Base-by-base conservation (phyloP, 2,329 filamentous ascomycete species). In the Aspergillus hiratsukae region DNA sequence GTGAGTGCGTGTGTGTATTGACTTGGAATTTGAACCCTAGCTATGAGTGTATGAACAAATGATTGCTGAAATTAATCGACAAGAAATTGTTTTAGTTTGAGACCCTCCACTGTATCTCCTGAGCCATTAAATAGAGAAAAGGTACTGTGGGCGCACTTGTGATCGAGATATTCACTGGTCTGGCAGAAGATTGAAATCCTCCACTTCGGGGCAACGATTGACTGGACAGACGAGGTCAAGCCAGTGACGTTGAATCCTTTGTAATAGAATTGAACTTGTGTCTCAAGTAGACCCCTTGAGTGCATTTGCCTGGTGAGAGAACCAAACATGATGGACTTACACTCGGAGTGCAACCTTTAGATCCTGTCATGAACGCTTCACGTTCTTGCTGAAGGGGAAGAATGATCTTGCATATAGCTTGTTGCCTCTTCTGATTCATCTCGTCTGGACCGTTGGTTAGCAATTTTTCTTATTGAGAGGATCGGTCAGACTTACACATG, bases 311-410 rank as follows among this genome's bases (percentile, higher is more conserved):
- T 54, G 31, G 55, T 58, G 9, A 67, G 56, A 29, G 59, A 59
- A 17, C 65, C 66, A 48, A 57, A 60, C 65, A 66, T 66, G 5
- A 67, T 66, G 55, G 65, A 63, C 9, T 57, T 54, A 43, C 66
- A 68, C 27, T 66, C 64, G 37, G 62, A 67, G 37, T 0, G 51
- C 66, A 69, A 2, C 66, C 66, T 43, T 11, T 17, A 43, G 0
- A 40, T 7, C 55, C 55, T n/a, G 8, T 29, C 11, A 61, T 28
- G 14, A 66, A 50, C 3, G 25, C 52, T 3, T 59, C 49, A 8
- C 40, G 55, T 50, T 23, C 56, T 27, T 58, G n/a, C 51, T 63
- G 11, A 41, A 69, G 49, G 7, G 5, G 29, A 19, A 6, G 0
- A 19, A 67, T 4, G 1, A 62, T 9, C 3, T 27, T 7, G 2